phyloP scores from a whole-genome alignment of 2,329 filamentous ascomycete genomes.

The Dothidotthia symphoricarpi region DNA sequence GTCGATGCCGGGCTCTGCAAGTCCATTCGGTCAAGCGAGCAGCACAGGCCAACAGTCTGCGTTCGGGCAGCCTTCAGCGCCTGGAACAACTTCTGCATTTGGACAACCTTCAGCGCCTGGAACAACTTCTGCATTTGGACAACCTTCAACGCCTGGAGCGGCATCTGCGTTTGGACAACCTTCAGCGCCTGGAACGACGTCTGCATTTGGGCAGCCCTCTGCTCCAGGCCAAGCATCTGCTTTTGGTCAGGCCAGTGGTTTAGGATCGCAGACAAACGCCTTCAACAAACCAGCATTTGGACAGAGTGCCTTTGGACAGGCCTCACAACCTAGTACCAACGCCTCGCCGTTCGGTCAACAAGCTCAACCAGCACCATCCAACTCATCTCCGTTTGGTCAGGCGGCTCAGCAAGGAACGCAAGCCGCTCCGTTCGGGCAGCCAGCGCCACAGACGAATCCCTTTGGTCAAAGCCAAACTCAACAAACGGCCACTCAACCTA shows the following conservation, averaged over 20 bases:
- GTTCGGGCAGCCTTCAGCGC: conserved; percentile 42
- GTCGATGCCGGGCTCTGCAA: conserved; percentile 27
- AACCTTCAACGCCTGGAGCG: conserved; percentile 29
- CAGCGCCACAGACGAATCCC: conserved; percentile 15
- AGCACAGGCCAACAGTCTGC: conserved; percentile 14
- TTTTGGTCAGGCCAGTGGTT: conserved; percentile 36
- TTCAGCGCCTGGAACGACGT: conserved; percentile 24
- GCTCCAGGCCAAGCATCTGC: conserved; percentile 26
- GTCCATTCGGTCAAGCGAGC: conserved; percentile 22
- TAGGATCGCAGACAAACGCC: conserved; percentile 25
- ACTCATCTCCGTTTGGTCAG: conserved; percentile 32
- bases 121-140: conserved; percentile 35
- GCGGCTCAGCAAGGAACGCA: conserved; percentile 15
- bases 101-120: conserved; percentile 39
- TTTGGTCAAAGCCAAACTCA: conserved; percentile 23
- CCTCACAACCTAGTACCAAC: conserved; percentile 39
- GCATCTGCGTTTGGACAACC: conserved; percentile 42
- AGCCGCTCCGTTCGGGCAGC: conserved; percentile 23
- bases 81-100: conserved; percentile 32
- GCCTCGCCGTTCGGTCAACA: conserved; percentile 33
- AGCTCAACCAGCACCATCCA: conserved; percentile 26
- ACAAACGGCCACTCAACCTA: conserved; percentile 10
- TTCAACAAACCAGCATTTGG: conserved; percentile 46
- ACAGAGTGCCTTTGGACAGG: conserved; percentile 45
- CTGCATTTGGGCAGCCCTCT: conserved; percentile 39